Conservation (phyloP, 805 yeast species). For the Myxozyma melibiosi region DNA sequence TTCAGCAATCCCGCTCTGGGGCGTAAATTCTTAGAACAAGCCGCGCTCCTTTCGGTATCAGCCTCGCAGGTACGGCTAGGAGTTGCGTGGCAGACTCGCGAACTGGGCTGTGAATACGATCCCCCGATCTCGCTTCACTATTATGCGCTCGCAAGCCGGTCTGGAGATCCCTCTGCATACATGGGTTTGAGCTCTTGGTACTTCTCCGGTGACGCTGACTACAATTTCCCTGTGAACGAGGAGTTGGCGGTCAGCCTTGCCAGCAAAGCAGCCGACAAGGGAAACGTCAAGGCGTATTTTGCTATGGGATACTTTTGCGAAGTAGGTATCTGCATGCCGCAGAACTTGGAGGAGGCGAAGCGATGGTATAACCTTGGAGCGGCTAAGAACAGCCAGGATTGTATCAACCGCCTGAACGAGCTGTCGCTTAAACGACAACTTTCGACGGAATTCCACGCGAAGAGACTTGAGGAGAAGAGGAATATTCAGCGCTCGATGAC, state of each 20-base stretch:
- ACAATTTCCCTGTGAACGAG: conserved; percentile 56
- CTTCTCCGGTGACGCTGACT: conserved; percentile 66
- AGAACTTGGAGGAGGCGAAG: conserved; percentile 5
- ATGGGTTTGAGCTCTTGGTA: conserved; percentile 57
- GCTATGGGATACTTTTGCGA: conserved; percentile 70
- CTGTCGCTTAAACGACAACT: not conserved
- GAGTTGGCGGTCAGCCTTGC: conserved; percentile 72
- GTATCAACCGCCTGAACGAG: conserved; percentile 8
- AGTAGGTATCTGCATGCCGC: conserved; percentile 47
- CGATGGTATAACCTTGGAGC: conserved; percentile 6
- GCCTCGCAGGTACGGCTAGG: conserved; percentile 34
- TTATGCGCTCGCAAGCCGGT: conserved; percentile 33
- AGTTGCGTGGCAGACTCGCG: conserved; percentile 28
- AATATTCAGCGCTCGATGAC: conserved; percentile 12
- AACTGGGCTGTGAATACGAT: conserved; percentile 23
- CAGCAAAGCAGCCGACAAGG: conserved; percentile 56
- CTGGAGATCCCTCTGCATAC: conserved; percentile 43
- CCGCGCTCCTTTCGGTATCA: conserved; percentile 37
- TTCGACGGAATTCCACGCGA: conserved; percentile 7
- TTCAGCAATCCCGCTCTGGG: conserved; percentile 19
- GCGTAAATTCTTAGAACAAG: conserved; percentile 35
- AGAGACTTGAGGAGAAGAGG: not conserved
- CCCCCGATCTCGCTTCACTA: conserved; percentile 34
- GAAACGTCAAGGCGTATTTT: conserved; percentile 63
- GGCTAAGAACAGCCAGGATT: conserved; percentile 1